Base-by-base conservation (phyloP, 345 rosid species). In the Salix viminalis region DNA sequence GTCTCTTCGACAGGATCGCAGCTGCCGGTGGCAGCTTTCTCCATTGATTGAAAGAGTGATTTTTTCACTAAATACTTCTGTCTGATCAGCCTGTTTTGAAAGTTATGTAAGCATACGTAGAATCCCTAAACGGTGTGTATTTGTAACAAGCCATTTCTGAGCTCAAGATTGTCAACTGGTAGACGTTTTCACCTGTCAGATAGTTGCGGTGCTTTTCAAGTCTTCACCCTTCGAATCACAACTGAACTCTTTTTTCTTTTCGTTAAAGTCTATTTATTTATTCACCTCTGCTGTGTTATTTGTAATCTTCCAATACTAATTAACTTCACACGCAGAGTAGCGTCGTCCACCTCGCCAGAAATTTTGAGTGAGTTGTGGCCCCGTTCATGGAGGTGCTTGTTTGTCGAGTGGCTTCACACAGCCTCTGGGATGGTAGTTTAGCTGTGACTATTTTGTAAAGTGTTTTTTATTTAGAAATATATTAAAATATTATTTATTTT, bases 11-110 rank as follows among this genome's bases (percentile, higher is more conserved):
- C 64, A 54, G 62, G 65, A 41, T 41, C 13, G 13, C 13, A 10
- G 71, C 41, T 70, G 60, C 72, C 48, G 80, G 69, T 64, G 28
- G 71, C 61, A 75, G 80, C 75, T 76, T 76, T n/a, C 39, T 16
- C 19, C 52, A 12, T 30, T 67, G 23, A 36, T 7, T 34, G 23
- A 36, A 42, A 23, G 41, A 67, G 67, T 26, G 28, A 28, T 24
- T 28, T 2, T 39, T 13, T 26, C 18, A 30, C 67, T 14, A 65
- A 14, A 65, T 12, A 30, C 39, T 65, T 1, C 4, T 65, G 67
- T 32, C 15, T 65, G 67, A n/a, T n/a, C 61, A 8, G 26, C 61
- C 62, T 24, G 26, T 58, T 58, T 12, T n/a, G 24, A n/a, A 58
- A n/a, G 62, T n/a, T 3, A 9, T 28, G 68, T 13, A 23, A 60